These are phyloP conservation scores for Russula dissimulans DNA, from an alignment of 768 basidiomycete species.

Conservation along the genomic window DNA sequence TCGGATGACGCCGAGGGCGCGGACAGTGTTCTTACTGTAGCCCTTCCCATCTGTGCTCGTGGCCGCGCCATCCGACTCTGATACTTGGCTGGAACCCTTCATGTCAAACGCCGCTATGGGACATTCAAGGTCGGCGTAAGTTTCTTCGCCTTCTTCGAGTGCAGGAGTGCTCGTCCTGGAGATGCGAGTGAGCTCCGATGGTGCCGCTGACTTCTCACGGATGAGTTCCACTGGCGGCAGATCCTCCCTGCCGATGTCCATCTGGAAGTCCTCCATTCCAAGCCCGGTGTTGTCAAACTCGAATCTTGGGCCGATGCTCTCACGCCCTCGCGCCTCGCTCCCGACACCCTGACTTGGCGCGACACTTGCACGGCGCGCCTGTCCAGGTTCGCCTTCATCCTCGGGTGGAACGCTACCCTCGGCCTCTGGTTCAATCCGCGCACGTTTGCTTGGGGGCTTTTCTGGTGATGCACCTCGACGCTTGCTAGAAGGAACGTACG, in stretches of 20 bases:
- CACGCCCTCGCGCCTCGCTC: conserved; percentile 45
- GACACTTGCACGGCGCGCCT: conserved; percentile 59
- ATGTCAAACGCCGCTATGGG: conserved; percentile 78
- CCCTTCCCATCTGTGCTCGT: conserved; percentile 54
- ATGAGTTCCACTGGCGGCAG: conserved; percentile 33
- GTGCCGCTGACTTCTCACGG: conserved; percentile 39
- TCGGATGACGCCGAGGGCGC: conserved; percentile 69
- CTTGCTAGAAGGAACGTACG: conserved; percentile 39
- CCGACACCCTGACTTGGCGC: conserved; percentile 46
- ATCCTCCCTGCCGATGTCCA: conserved; percentile 51
- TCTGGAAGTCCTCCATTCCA: conserved; percentile 58
- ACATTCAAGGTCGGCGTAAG: conserved; percentile 61
- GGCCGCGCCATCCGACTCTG: conserved; percentile 25
- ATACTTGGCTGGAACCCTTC: conserved; percentile 42
- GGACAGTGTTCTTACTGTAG: conserved; percentile 84
- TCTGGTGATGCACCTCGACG: conserved; percentile 53
- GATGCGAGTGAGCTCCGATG: conserved; percentile 47
- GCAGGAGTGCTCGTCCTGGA: conserved; percentile 62
- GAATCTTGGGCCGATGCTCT: conserved; percentile 27
- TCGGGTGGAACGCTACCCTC: conserved; percentile 25
- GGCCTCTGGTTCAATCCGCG: conserved; percentile 39
- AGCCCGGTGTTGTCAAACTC: conserved; percentile 54
- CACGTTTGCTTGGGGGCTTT: conserved; percentile 46
- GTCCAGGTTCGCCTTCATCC: conserved; percentile 58
- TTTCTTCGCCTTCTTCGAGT: conserved; percentile 54